Evolutionary conservation across 345 rosid genomes (phyloP).

Genomic region (Balakata baccata): DNA sequence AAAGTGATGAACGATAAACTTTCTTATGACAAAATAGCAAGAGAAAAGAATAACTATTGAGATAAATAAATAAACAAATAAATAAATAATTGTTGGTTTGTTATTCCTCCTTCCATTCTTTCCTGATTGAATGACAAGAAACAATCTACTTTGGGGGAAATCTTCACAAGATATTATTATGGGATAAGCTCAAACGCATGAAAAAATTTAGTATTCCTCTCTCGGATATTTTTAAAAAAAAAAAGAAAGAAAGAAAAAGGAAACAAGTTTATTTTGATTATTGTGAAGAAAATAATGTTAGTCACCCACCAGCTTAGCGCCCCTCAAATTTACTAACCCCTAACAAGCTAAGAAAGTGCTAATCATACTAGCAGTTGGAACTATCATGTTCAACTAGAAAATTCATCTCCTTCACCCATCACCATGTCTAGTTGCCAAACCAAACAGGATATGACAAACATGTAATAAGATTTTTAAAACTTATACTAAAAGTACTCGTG

Average conservation of each 20-base stretch:
- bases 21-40: neutral
- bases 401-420: neutral
- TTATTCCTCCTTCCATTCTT: neutral
- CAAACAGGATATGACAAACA: neutral
- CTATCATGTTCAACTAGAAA: neutral
- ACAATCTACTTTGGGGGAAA: neutral
- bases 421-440: neutral
- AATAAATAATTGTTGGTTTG: too few species aligned
- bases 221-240: neutral
- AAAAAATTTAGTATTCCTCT: neutral
- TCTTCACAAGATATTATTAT: neutral
- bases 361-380: neutral
- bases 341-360: neutral
- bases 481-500: neutral
- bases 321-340: neutral
- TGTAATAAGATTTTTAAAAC: neutral
- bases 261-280: neutral
- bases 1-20: neutral
- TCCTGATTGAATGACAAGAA: neutral
- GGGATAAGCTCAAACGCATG: neutral
- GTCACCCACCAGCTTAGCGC: neutral
- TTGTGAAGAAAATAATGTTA: neutral
- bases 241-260: neutral
- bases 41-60: neutral
- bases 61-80: neutral